Percentiles rank a stretch among this genome's conserved stretches.
Evolutionary conservation across 805 yeast genomes (phyloP).

Genomic region (Saturnispora silvae): DNA sequence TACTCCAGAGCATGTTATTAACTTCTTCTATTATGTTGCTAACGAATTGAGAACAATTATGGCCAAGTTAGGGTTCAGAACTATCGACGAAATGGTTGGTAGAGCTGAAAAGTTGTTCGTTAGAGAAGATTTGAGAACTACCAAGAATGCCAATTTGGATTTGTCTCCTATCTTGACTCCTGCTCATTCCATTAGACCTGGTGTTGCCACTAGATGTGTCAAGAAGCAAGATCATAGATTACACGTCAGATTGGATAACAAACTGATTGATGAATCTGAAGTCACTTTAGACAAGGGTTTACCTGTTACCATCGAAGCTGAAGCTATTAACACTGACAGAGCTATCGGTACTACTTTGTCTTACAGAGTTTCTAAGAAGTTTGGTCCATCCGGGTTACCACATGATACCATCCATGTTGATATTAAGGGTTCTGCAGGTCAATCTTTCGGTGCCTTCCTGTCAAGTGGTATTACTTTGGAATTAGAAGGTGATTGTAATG

Average conservation of each 20-base stretch:
- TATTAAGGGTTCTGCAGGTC: conserved; percentile 91
- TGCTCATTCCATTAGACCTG: conserved; percentile 92
- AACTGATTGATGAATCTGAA: conserved; percentile 92
- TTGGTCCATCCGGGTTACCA: conserved; percentile 90
- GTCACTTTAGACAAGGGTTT: conserved; percentile 91
- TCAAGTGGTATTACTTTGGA: conserved; percentile 94
- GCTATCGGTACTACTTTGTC: conserved; percentile 92
- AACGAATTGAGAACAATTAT: conserved; percentile 85
- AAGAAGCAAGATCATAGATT: conserved; percentile 90
- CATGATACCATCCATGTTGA: conserved; percentile 94
- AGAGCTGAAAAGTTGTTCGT: conserved; percentile 84
- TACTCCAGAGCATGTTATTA: conserved; percentile 96
- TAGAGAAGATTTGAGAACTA: conserved; percentile 73
- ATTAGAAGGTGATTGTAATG: conserved; percentile 95
- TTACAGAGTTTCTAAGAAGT: conserved; percentile 83
- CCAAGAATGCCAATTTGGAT: conserved; percentile 87
- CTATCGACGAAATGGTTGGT: conserved; percentile 97
- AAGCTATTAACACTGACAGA: conserved; percentile 92
- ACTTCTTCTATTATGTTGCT: conserved; percentile 90
- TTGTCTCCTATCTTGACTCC: conserved; percentile 92
- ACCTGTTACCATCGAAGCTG: conserved; percentile 89
- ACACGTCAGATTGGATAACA: conserved; percentile 90
- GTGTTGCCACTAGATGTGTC: conserved; percentile 87
- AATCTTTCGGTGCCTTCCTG: conserved; percentile 95
- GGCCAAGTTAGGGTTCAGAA: conserved; percentile 93